Evolutionary conservation across 305 asterid species (phyloP).

Genomic region (Solanum hybrid): DNA sequence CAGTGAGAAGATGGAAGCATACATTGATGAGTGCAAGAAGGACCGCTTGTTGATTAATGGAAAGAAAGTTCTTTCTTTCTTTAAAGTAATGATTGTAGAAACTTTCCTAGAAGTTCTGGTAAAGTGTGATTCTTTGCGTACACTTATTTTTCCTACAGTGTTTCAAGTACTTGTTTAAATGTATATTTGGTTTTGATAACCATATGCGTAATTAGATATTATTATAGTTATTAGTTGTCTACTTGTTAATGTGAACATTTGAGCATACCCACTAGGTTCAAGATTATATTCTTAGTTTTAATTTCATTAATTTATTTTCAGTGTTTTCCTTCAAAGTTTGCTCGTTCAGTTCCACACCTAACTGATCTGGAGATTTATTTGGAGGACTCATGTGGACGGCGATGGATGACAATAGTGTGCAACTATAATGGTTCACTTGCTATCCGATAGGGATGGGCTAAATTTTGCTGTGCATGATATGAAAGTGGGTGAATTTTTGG

Average conservation of each 20-base stretch:
- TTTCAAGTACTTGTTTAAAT: not conserved
- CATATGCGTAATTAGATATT: not conserved
- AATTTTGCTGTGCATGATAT: slow-evolving; percentile 12
- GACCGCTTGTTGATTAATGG: not conserved
- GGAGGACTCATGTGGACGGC: slow-evolving; percentile 19
- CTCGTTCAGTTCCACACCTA: not conserved
- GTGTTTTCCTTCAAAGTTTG: slow-evolving; percentile 15
- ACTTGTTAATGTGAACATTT: not conserved
- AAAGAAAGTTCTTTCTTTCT: not conserved
- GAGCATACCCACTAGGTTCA: not conserved
- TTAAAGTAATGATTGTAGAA: not conserved
- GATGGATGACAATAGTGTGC: slow-evolving; percentile 4
- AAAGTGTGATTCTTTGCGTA: not conserved
- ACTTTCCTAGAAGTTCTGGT: not conserved
- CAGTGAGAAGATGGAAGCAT: not conserved
- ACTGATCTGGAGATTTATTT: slow-evolving; percentile 10
- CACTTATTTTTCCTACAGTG: not conserved
- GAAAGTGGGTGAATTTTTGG: slow-evolving; percentile 12
- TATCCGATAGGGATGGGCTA: slow-evolving; percentile 18
- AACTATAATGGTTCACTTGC: slow-evolving; percentile 1
- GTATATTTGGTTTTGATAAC: not conserved
- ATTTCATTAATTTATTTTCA: not conserved
- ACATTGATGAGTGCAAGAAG: not conserved
- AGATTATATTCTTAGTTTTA: not conserved
- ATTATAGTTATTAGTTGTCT: not conserved